Evolutionary conservation across 2,329 filamentous ascomycete genomes (phyloP).

Genomic region (Tolypocladium guangdongense): DNA sequence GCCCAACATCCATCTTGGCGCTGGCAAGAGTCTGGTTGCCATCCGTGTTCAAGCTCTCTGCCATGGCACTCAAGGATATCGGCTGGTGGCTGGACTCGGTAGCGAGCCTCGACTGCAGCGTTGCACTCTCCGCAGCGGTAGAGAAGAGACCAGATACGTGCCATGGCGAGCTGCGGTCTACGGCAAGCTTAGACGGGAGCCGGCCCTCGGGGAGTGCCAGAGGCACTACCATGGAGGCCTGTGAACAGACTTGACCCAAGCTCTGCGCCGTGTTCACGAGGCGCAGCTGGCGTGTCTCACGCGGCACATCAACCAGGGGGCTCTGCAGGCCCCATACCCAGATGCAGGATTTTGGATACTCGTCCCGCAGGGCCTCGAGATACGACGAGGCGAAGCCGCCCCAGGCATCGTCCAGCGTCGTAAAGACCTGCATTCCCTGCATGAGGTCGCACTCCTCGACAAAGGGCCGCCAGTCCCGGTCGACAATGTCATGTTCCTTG

Average conservation of each 20-base stretch:
- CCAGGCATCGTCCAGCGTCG: constrained; percentile 68
- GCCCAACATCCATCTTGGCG: constrained; percentile 53
- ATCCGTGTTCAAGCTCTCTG: constrained; percentile 58
- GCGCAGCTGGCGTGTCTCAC: constrained; percentile 43
- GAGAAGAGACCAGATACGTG: constrained; percentile 67
- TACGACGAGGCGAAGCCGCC: constrained; percentile 66
- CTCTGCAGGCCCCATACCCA: constrained; percentile 82
- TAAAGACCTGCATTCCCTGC: constrained; percentile 73
- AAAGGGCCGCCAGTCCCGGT: constrained; percentile 82
- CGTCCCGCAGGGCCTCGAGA: constrained; percentile 70
- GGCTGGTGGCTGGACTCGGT: constrained; percentile 25
- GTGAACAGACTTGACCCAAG: constrained; percentile 54
- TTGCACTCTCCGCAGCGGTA: constrained; percentile 67
- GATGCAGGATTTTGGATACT: constrained; percentile 77
- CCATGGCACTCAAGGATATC: constrained; percentile 49
- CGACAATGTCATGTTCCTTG: constrained; percentile 74
- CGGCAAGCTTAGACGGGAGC: constrained; percentile 43
- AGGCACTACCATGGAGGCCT: constrained; percentile 70
- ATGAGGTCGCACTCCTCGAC: constrained; percentile 88
- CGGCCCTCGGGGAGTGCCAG: constrained; percentile 50
- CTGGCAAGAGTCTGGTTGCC: constrained; percentile 73
- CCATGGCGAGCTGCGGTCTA: constrained; percentile 63
- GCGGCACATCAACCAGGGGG: constrained; percentile 35
- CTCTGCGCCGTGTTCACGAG: constrained; percentile 66
- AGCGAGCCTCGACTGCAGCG: constrained; percentile 62